Evolutionary conservation across 164 flowering plant genomes (phyloP).

Genomic region (Warburgia ugandensis): DNA sequence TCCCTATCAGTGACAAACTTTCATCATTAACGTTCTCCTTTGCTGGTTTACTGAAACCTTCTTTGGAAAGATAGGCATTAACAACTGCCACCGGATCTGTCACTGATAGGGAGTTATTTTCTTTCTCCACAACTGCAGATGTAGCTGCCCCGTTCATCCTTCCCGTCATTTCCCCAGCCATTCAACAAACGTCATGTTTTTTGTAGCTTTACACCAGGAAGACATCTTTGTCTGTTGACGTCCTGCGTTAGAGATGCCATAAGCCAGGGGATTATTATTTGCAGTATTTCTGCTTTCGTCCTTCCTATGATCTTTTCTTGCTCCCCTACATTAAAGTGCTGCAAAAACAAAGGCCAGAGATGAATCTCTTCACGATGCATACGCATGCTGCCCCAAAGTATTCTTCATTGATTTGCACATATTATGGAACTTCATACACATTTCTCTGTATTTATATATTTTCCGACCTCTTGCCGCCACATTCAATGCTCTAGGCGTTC

Average conservation of each 20-base stretch:
- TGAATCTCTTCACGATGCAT: slow-evolving; percentile 66
- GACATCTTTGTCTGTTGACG: slow-evolving; percentile 58
- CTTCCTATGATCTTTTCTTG: slow-evolving; percentile 76
- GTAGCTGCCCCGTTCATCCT: slow-evolving; percentile 23
- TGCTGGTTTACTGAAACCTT: slow-evolving; percentile 16
- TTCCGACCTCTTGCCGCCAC: slow-evolving; percentile 14
- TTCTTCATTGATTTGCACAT: slow-evolving; percentile 51
- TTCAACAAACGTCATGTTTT: slow-evolving; percentile 72
- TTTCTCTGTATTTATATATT: slow-evolving; percentile 21
- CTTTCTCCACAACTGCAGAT: slow-evolving; percentile 20
- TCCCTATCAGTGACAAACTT: no score
- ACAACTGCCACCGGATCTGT: slow-evolving; percentile 45
- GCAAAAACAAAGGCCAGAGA: slow-evolving; percentile 61
- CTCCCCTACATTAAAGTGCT: slow-evolving; percentile 55
- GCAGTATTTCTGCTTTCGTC: slow-evolving; percentile 58
- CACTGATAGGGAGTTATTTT: slow-evolving; percentile 19
- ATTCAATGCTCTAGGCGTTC: slow-evolving; percentile 5
- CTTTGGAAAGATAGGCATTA: slow-evolving; percentile 38
- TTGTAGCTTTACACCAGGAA: slow-evolving; percentile 57
- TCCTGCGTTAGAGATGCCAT: slow-evolving; percentile 44
- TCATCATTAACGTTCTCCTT: slow-evolving; percentile 14
- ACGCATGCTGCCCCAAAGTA: slow-evolving; percentile 50
- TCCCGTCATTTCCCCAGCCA: slow-evolving; percentile 94
- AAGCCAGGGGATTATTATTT: slow-evolving; percentile 78
- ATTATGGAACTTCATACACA: slow-evolving; percentile 55